A percentile compares a stretch with the other conserved stretches of the same genome.
Evolutionary conservation across 345 rosid species (phyloP).

Genomic region (rapeseed (Brassica napus)): DNA sequence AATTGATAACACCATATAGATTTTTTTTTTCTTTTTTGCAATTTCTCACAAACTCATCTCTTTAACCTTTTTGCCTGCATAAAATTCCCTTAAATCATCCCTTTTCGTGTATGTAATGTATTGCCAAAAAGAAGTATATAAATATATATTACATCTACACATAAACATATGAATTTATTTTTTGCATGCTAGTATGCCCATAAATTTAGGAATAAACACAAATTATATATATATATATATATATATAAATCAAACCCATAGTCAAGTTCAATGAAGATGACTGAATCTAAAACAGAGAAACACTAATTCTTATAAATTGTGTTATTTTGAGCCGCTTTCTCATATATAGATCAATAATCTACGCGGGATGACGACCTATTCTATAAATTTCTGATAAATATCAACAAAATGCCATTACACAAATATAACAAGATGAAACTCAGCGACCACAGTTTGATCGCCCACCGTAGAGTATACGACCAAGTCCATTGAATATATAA

Average conservation of each 20-base stretch:
- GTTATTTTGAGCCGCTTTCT: neutral
- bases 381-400: neutral
- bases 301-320: too few relatives aligned
- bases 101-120: neutral
- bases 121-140: neutral
- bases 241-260: neutral
- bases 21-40: neutral
- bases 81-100: neutral
- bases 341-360: neutral
- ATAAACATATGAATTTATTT: neutral
- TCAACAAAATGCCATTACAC: neutral
- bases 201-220: neutral
- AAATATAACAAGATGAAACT: neutral
- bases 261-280: constrained; percentile 5
- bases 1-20: neutral
- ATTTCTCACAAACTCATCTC: neutral
- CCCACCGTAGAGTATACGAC: constrained; percentile 3
- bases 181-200: neutral
- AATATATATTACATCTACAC: neutral
- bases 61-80: neutral
- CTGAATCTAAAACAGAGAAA: neutral
- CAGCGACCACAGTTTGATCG: constrained; percentile 3
- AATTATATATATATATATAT: too few relatives aligned
- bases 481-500: constrained; percentile 16
- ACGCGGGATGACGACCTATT: neutral